phyloP scores from a whole-genome alignment of 2,329 filamentous ascomycete genomes.

The Botrytis medusae region DNA sequence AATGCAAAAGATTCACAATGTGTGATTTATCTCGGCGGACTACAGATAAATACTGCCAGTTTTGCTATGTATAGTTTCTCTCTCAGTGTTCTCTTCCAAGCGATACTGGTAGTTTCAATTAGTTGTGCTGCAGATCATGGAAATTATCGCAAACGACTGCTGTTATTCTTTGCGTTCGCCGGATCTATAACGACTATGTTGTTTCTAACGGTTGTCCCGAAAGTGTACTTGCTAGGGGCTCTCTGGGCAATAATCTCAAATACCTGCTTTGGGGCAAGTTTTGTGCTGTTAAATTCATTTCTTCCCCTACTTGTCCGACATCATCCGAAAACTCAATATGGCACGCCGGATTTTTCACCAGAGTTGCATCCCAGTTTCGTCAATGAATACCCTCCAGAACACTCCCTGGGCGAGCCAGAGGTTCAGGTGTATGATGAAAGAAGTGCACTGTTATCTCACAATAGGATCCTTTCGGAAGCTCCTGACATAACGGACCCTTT shows the following conservation, averaged over 20 bases:
- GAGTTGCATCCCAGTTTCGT: conserved; percentile 31
- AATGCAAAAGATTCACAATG: conserved; percentile 61
- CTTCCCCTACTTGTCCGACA: conserved; percentile 86
- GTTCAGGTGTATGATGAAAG: conserved; percentile 44
- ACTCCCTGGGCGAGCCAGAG: conserved; percentile 22
- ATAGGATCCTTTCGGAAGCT: not conserved
- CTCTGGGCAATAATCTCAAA: conserved; percentile 87
- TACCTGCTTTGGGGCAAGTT: conserved; percentile 90
- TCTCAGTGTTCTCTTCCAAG: conserved; percentile 84
- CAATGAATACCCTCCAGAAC: conserved; percentile 27
- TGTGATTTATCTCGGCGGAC: conserved; percentile 75
- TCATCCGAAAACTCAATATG: conserved; percentile 53
- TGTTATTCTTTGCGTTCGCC: conserved; percentile 79
- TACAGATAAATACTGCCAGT: conserved; percentile 91
- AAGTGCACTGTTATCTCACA: conserved; percentile 46
- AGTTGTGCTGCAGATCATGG: conserved; percentile 95
- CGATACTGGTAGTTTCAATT: conserved; percentile 90
- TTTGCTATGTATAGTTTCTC: conserved; percentile 99
- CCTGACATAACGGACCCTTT: conserved; percentile 29
- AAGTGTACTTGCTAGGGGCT: conserved; percentile 76
- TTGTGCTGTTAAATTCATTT: conserved; percentile 94
- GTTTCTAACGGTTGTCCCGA: conserved; percentile 75
- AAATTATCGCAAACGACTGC: conserved; percentile 81
- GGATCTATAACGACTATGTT: conserved; percentile 84
- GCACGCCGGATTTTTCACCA: conserved; percentile 32